These are phyloP conservation scores for Aspergillus sclerotiicarbonarius DNA, from an alignment of 495 filamentous ascomycete genomes.

Conservation along the genomic window DNA sequence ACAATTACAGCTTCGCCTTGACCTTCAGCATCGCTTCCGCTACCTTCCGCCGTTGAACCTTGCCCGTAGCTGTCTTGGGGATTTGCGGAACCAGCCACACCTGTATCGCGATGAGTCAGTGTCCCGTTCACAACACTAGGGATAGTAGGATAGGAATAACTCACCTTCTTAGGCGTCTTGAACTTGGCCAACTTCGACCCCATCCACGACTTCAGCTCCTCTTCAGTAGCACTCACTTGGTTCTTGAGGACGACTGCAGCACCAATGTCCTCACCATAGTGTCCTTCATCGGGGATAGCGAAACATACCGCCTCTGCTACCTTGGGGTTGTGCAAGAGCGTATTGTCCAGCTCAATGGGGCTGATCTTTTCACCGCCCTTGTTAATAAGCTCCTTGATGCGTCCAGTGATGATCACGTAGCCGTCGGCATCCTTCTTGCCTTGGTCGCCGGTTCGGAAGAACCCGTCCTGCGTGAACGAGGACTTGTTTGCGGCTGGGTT, in stretches of 20 bases:
- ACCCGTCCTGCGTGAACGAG: slow-evolving; percentile 67
- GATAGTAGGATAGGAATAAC: slow-evolving; percentile 16
- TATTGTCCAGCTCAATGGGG: slow-evolving; percentile 82
- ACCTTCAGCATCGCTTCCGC: slow-evolving; percentile 72
- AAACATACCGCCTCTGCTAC: slow-evolving; percentile 79
- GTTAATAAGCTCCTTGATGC: slow-evolving; percentile 84
- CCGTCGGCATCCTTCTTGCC: slow-evolving; percentile 71
- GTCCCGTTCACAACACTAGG: not conserved
- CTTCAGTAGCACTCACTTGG: slow-evolving; percentile 47
- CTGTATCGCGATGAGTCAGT: slow-evolving; percentile 29
- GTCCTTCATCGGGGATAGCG: slow-evolving; percentile 52
- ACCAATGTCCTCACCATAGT: slow-evolving; percentile 78
- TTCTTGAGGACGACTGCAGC: slow-evolving; percentile 73
- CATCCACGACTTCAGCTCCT: slow-evolving; percentile 66
- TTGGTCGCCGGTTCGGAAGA: slow-evolving; percentile 83
- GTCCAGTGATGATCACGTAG: slow-evolving; percentile 73
- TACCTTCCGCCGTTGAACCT: slow-evolving; percentile 77
- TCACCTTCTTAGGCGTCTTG: slow-evolving; percentile 81
- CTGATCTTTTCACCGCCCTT: slow-evolving; percentile 82
- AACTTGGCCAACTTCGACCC: slow-evolving; percentile 69
- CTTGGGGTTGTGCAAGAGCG: slow-evolving; percentile 62
- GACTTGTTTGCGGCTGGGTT: slow-evolving; percentile 68
- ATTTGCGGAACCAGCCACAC: slow-evolving; percentile 76
- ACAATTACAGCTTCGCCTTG: slow-evolving; percentile 37
- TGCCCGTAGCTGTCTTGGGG: slow-evolving; percentile 89